phyloP scores from a whole-genome alignment of 352 stramenopile genomes.

The Pythium pyrilobum region DNA sequence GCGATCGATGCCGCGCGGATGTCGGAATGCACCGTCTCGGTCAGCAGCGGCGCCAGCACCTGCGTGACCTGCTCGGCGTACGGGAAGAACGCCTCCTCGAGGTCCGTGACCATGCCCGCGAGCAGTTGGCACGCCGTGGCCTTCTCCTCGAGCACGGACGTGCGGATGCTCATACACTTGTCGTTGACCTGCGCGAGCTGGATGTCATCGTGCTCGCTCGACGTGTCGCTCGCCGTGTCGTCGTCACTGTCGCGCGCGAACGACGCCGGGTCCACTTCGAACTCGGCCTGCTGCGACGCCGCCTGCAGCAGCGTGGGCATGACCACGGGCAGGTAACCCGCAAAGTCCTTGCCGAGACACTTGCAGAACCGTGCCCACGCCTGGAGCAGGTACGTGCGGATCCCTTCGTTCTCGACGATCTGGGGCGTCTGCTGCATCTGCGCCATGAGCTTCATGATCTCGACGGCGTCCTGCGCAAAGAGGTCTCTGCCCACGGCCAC shows the following conservation, averaged over 20 bases:
- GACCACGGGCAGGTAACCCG: slow-evolving; percentile 66
- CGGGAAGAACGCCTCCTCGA: slow-evolving; percentile 84
- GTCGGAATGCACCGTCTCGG: slow-evolving; percentile 80
- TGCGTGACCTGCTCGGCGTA: slow-evolving; percentile 84
- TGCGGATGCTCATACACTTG: slow-evolving; percentile 77
- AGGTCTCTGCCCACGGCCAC: slow-evolving; percentile 66
- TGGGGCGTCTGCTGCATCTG: slow-evolving; percentile 80
- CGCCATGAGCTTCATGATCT: slow-evolving; percentile 82
- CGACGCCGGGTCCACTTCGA: slow-evolving; percentile 65
- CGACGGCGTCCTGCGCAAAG: slow-evolving; percentile 61
- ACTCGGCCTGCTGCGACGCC: slow-evolving; percentile 76
- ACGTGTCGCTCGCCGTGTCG: slow-evolving; percentile 30
- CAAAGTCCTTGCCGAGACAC: slow-evolving; percentile 75
- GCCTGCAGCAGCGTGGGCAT: slow-evolving; percentile 79
- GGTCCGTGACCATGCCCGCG: slow-evolving; percentile 62
- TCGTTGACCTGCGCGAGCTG: slow-evolving; percentile 83
- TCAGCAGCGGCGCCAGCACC: slow-evolving; percentile 73
- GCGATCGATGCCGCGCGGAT: slow-evolving; percentile 76
- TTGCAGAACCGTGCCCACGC: slow-evolving; percentile 74
- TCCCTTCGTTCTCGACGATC: slow-evolving; percentile 77
- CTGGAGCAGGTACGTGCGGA: slow-evolving; percentile 79
- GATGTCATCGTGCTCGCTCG: slow-evolving; percentile 64
- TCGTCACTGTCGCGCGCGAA: slow-evolving; percentile 51
- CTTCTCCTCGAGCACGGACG: slow-evolving; percentile 79
- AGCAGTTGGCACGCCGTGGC: slow-evolving; percentile 78